phyloP scores from a whole-genome alignment of 2,329 filamentous ascomycete species.

The Daldinia sp. region DNA sequence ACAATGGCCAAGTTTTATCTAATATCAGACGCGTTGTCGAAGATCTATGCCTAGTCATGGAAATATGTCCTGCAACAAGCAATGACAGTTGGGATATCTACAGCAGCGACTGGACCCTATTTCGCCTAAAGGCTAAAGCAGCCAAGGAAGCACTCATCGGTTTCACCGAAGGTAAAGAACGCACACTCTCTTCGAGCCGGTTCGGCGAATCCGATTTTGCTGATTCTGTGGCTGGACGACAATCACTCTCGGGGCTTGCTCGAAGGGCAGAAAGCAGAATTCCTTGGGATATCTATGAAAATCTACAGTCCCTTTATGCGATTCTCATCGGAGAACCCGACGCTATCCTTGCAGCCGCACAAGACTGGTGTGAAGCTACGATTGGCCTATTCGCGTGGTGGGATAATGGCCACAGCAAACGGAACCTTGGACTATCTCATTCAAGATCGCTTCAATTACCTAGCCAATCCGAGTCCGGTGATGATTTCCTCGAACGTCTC shows the following conservation, averaged over 20 bases:
- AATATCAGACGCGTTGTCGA: slow-evolving; percentile 80
- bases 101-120: slow-evolving; percentile 84
- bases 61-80: slow-evolving; percentile 76
- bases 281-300: slow-evolving; percentile 91
- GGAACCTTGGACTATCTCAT: slow-evolving; percentile 51
- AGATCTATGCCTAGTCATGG: slow-evolving; percentile 75
- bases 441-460: slow-evolving; percentile 56
- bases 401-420: slow-evolving; percentile 75
- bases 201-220: slow-evolving; percentile 53
- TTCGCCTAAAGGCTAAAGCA: slow-evolving; percentile 78
- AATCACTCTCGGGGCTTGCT: slow-evolving; percentile 73
- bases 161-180: slow-evolving; percentile 81
- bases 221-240: slow-evolving; percentile 56
- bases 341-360: slow-evolving; percentile 79
- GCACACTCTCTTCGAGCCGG: slow-evolving; percentile 51
- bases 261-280: slow-evolving; percentile 86
- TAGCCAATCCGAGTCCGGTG: slow-evolving; percentile 62
- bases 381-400: slow-evolving; percentile 90
- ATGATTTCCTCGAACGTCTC: slow-evolving; percentile 80
- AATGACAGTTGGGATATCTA: slow-evolving; percentile 83
- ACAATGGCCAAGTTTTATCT: slow-evolving; percentile 79
- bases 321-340: slow-evolving; percentile 81
- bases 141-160: slow-evolving; percentile 77
- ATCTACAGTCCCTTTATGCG: slow-evolving; percentile 82
- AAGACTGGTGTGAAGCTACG: slow-evolving; percentile 93